Evolutionary conservation across 108 stramenopile genomes (phyloP).

Genomic region (Cyclotella cryptica): DNA sequence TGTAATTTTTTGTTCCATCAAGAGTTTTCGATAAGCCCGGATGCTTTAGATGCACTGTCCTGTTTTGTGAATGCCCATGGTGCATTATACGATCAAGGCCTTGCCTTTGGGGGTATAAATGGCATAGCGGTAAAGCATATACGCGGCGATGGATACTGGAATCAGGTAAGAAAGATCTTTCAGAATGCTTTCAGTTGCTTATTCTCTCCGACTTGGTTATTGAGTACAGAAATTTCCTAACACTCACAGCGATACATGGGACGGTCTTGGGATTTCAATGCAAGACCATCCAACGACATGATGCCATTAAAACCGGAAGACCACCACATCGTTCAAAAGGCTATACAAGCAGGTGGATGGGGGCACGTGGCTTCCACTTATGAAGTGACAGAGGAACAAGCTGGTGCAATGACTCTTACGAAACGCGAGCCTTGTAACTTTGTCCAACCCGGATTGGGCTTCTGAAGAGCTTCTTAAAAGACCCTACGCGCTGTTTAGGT

Average conservation of each 20-base stretch:
- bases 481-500: too few species aligned
- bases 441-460: slow-evolving; percentile 8
- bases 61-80: slow-evolving; percentile 55
- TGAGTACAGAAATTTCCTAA: not conserved
- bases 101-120: slow-evolving; percentile 70
- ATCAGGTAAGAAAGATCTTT: slow-evolving; percentile 11
- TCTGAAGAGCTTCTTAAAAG: not conserved
- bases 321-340: slow-evolving; percentile 61
- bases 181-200: not conserved
- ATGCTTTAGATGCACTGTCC: slow-evolving; percentile 52
- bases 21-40: slow-evolving; percentile 68
- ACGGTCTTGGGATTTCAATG: slow-evolving; percentile 52
- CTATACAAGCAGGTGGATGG: slow-evolving; percentile 59
- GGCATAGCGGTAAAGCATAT: slow-evolving; percentile 54
- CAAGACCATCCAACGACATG: slow-evolving; percentile 56
- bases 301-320: slow-evolving; percentile 57
- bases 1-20: not conserved
- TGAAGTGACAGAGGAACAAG: slow-evolving; percentile 47
- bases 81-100: slow-evolving; percentile 58
- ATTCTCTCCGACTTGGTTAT: not conserved
- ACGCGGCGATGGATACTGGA: slow-evolving; percentile 62
- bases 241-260: slow-evolving; percentile 52
- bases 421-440: slow-evolving; percentile 45
- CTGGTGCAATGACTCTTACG: slow-evolving; percentile 44
- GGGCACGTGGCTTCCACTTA: slow-evolving; percentile 55